Conservation (phyloP, 2,329 filamentous ascomycete species). For the Venturia oleaginea region DNA sequence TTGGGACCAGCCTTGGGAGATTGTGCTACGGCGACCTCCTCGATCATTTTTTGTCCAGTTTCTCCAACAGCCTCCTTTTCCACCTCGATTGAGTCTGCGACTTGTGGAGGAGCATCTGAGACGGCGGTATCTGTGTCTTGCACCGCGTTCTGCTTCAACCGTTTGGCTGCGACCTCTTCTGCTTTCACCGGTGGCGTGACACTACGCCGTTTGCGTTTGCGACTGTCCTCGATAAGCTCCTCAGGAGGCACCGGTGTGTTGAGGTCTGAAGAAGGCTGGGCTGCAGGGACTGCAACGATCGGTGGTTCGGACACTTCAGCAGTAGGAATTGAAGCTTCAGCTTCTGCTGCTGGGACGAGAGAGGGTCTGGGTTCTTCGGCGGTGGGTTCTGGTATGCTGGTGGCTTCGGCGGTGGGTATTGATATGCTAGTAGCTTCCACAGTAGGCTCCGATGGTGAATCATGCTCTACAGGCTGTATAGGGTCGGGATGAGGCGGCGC, state of each 20-base stretch:
- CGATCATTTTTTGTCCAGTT: background rate
- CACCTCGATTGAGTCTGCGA: conserved; percentile 23
- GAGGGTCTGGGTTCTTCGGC: background rate
- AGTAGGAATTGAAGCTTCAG: background rate
- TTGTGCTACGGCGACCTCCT: background rate
- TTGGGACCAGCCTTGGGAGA: background rate
- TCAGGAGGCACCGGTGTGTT: conserved; percentile 2
- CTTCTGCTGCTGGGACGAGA: background rate
- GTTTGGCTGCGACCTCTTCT: conserved; percentile 34
- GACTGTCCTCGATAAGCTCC: conserved; percentile 23
- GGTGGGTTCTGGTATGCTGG: background rate
- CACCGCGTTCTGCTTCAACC: conserved; percentile 30
- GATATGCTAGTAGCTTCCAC: background rate
- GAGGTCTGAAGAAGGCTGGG: conserved; percentile 1
- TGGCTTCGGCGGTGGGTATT: background rate
- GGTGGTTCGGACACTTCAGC: background rate
- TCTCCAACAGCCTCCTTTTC: conserved; percentile 3
- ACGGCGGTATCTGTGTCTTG: conserved; percentile 17
- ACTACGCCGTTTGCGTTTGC: conserved; percentile 35
- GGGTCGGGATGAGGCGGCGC: conserved; percentile 1
- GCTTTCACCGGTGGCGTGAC: conserved; percentile 26
- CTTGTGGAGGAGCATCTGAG: conserved; percentile 14
- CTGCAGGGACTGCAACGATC: background rate
- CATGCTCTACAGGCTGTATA: conserved; percentile 1
- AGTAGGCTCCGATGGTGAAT: background rate